These are phyloP conservation scores for Hippophae gyantsensis DNA, from an alignment of 306 rosid genomes.

Conservation along the genomic window DNA sequence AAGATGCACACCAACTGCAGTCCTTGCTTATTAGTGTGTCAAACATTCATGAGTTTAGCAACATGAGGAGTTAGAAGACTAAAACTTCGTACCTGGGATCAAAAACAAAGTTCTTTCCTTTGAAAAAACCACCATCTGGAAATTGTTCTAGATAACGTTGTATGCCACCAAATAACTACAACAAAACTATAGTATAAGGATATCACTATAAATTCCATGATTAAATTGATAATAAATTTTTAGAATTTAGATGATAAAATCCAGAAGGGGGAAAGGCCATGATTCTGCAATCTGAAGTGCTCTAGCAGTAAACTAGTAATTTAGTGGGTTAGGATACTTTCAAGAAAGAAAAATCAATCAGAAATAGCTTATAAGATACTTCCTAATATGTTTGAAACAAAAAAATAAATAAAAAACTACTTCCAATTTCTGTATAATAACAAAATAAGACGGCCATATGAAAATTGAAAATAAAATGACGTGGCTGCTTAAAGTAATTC, in stretches of 20 bases:
- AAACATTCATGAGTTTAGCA: background rate
- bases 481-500: background rate
- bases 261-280: no score
- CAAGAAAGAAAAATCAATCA: no score
- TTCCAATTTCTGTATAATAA: background rate
- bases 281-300: no score
- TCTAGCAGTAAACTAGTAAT: no score
- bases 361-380: no score
- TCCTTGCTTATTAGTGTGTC: no score
- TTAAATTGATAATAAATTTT: no score
- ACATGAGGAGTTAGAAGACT: conserved; percentile 10
- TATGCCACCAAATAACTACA: conserved; percentile 87
- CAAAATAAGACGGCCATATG: background rate
- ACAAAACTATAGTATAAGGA: conserved; percentile 15
- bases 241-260: no score
- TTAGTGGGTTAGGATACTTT: no score
- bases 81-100: conserved; percentile 56
- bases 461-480: background rate
- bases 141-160: conserved; percentile 89
- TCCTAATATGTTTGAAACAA: no score
- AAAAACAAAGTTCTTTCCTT: conserved; percentile 92
- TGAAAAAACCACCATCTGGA: conserved; percentile 77
- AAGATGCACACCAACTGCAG: no score
- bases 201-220: background rate
- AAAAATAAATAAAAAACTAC: no score